Evolutionary conservation across 179 eudicot genomes (phyloP).

Genomic region (Beta macrorhiza): DNA sequence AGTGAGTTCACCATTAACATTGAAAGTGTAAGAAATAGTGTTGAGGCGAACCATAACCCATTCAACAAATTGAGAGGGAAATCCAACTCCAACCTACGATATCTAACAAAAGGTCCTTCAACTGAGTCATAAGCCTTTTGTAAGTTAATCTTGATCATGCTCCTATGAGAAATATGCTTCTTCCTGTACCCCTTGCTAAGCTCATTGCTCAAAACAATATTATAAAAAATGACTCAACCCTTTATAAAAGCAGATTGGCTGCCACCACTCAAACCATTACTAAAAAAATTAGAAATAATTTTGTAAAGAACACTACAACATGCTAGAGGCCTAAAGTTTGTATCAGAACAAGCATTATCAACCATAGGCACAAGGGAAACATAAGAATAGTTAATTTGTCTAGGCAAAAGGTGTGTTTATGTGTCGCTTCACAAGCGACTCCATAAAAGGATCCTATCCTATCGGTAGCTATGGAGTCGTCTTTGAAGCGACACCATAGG

Average conservation of each 20-base stretch:
- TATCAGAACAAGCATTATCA: neutral
- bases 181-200: neutral
- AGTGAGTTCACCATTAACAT: too few species aligned
- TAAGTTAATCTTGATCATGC: constrained; percentile 1
- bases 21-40: too few species aligned
- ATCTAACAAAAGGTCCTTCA: neutral
- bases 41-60: too few species aligned
- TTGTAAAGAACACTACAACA: neutral
- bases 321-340: too few species aligned
- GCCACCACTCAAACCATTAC: neutral
- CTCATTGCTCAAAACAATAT: neutral
- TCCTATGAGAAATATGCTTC: neutral
- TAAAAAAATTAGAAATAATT: neutral
- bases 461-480: too few species aligned
- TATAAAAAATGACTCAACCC: neutral
- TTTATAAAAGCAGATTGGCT: neutral
- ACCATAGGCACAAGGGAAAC: neutral
- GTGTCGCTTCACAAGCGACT: neutral
- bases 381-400: neutral
- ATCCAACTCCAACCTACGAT: neutral
- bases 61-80: neutral
- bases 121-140: neutral
- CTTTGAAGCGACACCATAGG: too few species aligned
- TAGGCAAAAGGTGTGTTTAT: too few species aligned
- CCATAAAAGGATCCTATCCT: too few species aligned